Conservation (phyloP, 2,329 filamentous ascomycete genomes). For the Orbilia javanica region DNA sequence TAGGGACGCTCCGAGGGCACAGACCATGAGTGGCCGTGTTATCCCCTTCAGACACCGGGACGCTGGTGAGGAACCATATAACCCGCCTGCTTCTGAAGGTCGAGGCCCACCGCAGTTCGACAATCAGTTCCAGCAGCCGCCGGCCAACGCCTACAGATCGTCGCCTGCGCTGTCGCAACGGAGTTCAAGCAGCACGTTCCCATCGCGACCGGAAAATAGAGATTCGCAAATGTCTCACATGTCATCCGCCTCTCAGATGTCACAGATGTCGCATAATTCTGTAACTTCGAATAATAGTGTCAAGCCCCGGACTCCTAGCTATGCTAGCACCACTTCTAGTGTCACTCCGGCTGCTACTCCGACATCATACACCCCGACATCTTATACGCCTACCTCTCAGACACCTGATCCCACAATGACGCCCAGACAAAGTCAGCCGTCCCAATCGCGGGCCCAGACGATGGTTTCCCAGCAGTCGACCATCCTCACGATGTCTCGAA, state of each 20-base stretch:
- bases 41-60: constrained; percentile 82
- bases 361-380: constrained; percentile 23
- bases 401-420: constrained; percentile 55
- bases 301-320: constrained; percentile 63
- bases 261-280: constrained; percentile 43
- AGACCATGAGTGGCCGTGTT: constrained; percentile 92
- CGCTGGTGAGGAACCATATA: constrained; percentile 64
- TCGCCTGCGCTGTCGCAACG: constrained; percentile 57
- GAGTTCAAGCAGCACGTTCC: constrained; percentile 59
- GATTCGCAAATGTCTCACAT: constrained; percentile 55
- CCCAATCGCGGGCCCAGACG: constrained; percentile 60
- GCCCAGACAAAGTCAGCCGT: constrained; percentile 21
- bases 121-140: constrained; percentile 40
- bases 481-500: constrained; percentile 63
- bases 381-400: constrained; percentile 34
- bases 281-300: constrained; percentile 65
- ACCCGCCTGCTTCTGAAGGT: constrained; percentile 64
- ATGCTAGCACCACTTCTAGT: constrained; percentile 63
- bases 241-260: constrained; percentile 39
- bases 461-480: constrained; percentile 61
- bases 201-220: constrained; percentile 48
- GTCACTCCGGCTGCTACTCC: constrained; percentile 56
- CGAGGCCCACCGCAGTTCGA: constrained; percentile 60
- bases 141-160: constrained; percentile 46
- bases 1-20: constrained; percentile 77